These are phyloP conservation scores for Ministeria vibrans DNA, from an alignment of 78 protist species.

Conservation along the genomic window DNA sequence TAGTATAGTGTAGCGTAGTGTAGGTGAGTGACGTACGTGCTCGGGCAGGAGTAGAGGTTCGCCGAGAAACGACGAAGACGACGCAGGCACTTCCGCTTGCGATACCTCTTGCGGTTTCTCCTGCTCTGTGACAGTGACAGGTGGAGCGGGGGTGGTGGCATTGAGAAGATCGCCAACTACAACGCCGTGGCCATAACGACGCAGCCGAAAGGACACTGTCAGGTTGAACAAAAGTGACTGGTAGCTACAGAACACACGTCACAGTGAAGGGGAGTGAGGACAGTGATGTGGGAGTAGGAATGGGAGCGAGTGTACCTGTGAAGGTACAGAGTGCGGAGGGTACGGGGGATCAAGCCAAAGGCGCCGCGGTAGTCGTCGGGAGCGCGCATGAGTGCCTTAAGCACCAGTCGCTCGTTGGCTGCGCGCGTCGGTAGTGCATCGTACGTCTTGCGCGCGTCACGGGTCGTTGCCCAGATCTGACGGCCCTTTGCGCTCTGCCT, in stretches of 20 bases:
- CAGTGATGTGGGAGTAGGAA: no score
- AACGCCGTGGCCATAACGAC: neutral
- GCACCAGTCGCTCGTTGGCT: neutral
- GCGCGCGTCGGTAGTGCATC: neutral
- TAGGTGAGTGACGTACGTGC: no score
- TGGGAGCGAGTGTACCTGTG: no score
- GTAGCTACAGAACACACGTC: no score
- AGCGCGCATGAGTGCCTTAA: neutral
- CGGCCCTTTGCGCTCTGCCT: neutral
- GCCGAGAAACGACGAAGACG: no score
- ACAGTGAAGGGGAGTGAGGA: no score
- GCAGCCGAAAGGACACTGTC: conserved; percentile 24
- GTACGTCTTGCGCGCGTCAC: neutral
- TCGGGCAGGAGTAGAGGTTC: no score
- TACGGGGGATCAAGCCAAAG: neutral
- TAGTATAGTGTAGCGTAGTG: no score
- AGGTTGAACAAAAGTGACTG: conserved; percentile 32
- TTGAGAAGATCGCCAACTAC: conserved; percentile 21
- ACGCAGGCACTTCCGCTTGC: no score
- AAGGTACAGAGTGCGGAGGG: conserved; percentile 13
- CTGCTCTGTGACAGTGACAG: no score
- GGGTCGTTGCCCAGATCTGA: neutral
- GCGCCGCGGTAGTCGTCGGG: neutral
- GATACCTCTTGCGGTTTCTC: no score
- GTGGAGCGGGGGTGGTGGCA: no score